Percentiles rank a stretch among this genome's conserved stretches.
Evolutionary conservation across 768 basidiomycete species (phyloP).

Genomic region (Fistulinella prunicolor): DNA sequence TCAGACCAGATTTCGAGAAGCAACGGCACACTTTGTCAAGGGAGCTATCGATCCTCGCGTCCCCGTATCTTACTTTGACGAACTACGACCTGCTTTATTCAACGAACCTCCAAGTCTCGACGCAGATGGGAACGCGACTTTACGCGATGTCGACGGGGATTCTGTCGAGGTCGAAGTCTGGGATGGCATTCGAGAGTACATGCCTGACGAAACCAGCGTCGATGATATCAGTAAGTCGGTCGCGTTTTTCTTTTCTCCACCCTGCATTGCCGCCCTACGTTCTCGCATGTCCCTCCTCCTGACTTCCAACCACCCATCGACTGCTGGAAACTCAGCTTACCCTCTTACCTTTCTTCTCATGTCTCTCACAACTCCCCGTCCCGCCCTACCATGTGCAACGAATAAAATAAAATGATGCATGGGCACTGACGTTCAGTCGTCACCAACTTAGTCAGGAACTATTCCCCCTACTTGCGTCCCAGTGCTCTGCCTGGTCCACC

Average conservation of each 20-base stretch:
- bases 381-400: constrained; percentile 21
- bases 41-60: constrained; percentile 84
- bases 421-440: constrained; percentile 80
- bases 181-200: constrained; percentile 67
- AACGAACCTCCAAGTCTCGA: constrained; percentile 4
- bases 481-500: constrained; percentile 15
- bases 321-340: constrained; percentile 24
- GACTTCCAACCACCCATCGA: constrained; percentile 29
- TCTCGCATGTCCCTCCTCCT: constrained; percentile 20
- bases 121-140: neutral
- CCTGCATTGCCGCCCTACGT: constrained; percentile 21
- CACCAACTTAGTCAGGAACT: constrained; percentile 87
- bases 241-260: constrained; percentile 20
- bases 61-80: constrained; percentile 75
- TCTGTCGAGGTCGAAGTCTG: constrained; percentile 66
- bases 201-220: constrained; percentile 66
- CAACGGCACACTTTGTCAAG: constrained; percentile 71
- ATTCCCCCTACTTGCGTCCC: constrained; percentile 75
- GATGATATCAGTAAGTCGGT: constrained; percentile 82
- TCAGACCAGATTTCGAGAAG: constrained; percentile 82
- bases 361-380: constrained; percentile 32
- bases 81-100: constrained; percentile 67
- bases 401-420: constrained; percentile 26
- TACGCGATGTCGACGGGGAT: constrained; percentile 8
- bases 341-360: constrained; percentile 25